A percentile compares a stretch with the other conserved stretches of the same genome.
Evolutionary conservation across 352 stramenopile genomes (phyloP).

Genomic region (Pythium pyrilobum): DNA sequence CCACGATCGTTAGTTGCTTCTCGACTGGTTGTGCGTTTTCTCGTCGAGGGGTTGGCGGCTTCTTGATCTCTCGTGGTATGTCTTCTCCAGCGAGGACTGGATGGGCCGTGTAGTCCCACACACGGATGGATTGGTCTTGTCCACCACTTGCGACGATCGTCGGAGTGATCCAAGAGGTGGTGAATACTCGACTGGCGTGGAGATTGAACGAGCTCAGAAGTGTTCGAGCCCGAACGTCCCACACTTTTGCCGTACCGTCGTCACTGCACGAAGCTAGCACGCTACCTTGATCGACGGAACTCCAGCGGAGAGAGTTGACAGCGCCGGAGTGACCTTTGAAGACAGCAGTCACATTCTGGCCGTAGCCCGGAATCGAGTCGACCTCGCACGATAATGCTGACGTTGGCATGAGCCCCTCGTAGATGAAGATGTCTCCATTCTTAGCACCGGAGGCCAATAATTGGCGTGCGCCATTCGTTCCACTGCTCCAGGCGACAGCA

Average conservation of each 20-base stretch:
- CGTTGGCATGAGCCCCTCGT: too few species aligned
- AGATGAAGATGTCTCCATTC: conserved; percentile 49
- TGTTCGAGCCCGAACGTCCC: conserved; percentile 24
- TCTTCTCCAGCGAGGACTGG: too few species aligned
- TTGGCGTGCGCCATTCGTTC: not conserved
- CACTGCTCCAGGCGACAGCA: conserved; percentile 33
- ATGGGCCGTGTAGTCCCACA: conserved; percentile 57
- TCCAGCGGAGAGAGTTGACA: conserved; percentile 48
- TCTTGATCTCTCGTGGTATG: too few species aligned
- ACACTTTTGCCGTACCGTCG: conserved; percentile 56
- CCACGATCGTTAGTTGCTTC: too few species aligned
- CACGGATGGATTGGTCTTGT: conserved; percentile 62
- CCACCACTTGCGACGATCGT: conserved; percentile 45
- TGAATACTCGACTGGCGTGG: conserved; percentile 51
- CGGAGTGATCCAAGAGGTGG: conserved; percentile 46
- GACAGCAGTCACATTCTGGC: conserved; percentile 15
- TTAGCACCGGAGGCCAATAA: conserved; percentile 43
- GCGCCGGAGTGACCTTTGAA: conserved; percentile 33
- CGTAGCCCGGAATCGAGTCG: conserved; percentile 5
- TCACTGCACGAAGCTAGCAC: conserved; percentile 47
- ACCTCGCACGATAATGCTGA: too few species aligned
- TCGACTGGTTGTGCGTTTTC: too few species aligned
- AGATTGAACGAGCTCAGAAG: conserved; percentile 29
- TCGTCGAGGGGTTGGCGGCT: too few species aligned
- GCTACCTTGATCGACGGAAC: not conserved